These are phyloP conservation scores for Crithidia expoeki DNA, from an alignment of 208 protist genomes.

Conservation along the genomic window DNA sequence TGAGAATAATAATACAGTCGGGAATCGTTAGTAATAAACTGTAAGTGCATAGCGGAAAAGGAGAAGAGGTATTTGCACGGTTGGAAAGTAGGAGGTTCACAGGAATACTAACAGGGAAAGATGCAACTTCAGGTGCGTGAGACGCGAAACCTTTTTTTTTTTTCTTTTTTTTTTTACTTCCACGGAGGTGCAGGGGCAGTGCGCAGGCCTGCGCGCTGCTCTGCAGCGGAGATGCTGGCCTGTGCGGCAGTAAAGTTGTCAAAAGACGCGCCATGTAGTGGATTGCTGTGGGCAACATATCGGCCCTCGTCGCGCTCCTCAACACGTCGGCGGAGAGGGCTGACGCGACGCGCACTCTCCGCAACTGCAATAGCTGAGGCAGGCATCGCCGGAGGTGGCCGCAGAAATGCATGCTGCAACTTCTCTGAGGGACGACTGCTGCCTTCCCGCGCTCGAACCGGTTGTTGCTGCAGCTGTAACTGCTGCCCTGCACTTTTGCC, in stretches of 20 bases:
- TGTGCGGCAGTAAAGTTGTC: slow-evolving; percentile 24
- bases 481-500: not conserved
- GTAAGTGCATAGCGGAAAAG: too few species aligned
- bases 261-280: slow-evolving; percentile 17
- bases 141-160: too few species aligned
- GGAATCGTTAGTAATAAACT: too few species aligned
- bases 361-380: not conserved
- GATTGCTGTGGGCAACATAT: not conserved
- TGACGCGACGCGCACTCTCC: slow-evolving; percentile 3
- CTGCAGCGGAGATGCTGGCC: slow-evolving; percentile 13
- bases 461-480: not conserved
- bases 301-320: not conserved
- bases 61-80: too few species aligned
- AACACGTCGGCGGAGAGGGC: not conserved
- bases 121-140: too few species aligned
- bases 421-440: not conserved
- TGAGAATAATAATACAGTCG: too few species aligned
- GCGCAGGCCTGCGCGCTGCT: slow-evolving; percentile 18
- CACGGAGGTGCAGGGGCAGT: slow-evolving; percentile 21
- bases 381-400: slow-evolving; percentile 5
- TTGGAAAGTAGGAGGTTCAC: too few species aligned
- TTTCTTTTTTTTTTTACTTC: not conserved
- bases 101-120: too few species aligned
- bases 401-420: slow-evolving; percentile 6
- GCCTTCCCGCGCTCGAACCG: not conserved